Evolutionary conservation across 495 filamentous ascomycete species (phyloP).

Genomic region (Daldinia decipiens): DNA sequence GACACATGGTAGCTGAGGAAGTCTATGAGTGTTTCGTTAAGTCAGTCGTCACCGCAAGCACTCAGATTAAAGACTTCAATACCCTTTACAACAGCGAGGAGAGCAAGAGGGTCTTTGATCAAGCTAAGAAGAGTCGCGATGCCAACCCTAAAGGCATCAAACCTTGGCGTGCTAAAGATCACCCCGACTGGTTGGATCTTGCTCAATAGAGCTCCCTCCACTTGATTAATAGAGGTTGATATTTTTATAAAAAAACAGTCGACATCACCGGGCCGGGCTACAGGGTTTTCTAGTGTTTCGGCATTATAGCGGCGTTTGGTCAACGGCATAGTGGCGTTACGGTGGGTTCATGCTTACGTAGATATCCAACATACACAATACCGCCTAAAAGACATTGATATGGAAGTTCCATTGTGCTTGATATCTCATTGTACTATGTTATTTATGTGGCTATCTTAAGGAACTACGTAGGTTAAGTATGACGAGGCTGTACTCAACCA

Average conservation of each 20-base stretch:
- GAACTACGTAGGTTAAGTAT: no score
- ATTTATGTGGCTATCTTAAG: background rate
- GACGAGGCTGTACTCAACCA: no score
- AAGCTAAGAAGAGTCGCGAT: constrained; percentile 56
- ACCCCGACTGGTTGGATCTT: constrained; percentile 60
- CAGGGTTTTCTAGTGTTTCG: background rate
- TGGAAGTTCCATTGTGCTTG: background rate
- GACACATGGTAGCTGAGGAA: constrained; percentile 51
- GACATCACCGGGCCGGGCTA: background rate
- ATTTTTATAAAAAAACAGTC: background rate
- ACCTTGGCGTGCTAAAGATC: constrained; percentile 59
- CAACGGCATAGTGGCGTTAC: background rate
- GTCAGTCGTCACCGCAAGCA: constrained; percentile 50
- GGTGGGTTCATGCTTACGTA: background rate
- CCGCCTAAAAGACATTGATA: background rate
- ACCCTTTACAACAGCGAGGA: constrained; percentile 52
- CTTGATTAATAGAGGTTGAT: background rate
- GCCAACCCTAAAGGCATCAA: constrained; percentile 60
- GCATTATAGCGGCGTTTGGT: background rate
- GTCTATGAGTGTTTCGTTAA: constrained; percentile 52
- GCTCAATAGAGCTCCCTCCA: constrained; percentile 23
- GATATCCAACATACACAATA: background rate
- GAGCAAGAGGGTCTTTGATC: constrained; percentile 53
- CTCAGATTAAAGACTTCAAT: constrained; percentile 57
- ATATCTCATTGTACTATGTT: background rate